These are phyloP conservation scores for Blastocystis sp. DNA, from an alignment of 352 stramenopile genomes.

Conservation along the genomic window DNA sequence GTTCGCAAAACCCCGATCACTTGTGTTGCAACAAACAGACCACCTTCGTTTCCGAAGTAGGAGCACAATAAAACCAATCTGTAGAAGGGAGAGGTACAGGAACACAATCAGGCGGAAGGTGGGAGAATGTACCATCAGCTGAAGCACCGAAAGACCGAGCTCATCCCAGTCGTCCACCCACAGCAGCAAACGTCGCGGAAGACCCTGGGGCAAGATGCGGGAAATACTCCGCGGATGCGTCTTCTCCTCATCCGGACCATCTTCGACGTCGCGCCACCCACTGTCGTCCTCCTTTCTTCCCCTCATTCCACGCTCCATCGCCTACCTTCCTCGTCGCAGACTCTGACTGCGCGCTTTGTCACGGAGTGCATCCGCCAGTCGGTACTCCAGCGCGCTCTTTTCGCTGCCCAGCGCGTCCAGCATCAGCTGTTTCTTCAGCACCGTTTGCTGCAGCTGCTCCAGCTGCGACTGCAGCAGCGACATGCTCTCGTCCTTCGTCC, in stretches of 20 bases:
- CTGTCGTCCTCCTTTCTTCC: neutral
- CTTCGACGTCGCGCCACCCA: constrained; percentile 4
- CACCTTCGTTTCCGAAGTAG: neutral
- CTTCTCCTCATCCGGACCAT: neutral
- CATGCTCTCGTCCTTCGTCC: neutral
- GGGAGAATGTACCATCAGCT: constrained; percentile 11
- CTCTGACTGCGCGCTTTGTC: constrained; percentile 25
- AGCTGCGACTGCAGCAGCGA: constrained; percentile 5
- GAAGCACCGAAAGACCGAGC: neutral
- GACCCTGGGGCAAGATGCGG: neutral
- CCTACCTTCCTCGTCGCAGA: neutral
- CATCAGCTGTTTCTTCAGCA: constrained; percentile 46
- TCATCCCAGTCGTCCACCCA: constrained; percentile 1
- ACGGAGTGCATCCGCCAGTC: neutral
- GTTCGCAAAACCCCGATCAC: neutral
- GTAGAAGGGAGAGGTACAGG: constrained; percentile 5
- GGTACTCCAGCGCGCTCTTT: constrained; percentile 37
- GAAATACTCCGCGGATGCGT: neutral
- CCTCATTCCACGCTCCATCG: neutral
- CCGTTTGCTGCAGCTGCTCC: constrained; percentile 30
- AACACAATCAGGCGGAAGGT: constrained; percentile 12
- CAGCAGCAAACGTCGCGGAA: neutral
- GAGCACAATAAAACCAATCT: constrained; percentile 7
- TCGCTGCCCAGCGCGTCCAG: constrained; percentile 26
- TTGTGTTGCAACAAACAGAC: constrained; percentile 9